Conservation (phyloP, 148 eudicot species). For the Salicornia ramosissima region DNA sequence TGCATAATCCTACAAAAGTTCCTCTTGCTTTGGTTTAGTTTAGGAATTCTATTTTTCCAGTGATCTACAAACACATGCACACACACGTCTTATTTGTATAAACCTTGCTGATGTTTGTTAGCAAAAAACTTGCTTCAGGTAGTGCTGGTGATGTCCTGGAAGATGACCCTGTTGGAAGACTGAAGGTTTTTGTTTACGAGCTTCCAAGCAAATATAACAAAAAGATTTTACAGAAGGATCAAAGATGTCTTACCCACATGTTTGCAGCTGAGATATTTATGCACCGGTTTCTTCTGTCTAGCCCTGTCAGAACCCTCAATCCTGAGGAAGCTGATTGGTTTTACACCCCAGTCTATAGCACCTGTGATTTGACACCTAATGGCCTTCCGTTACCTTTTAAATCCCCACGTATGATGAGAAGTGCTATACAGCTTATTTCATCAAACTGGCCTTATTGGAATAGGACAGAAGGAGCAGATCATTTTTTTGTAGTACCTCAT, state of each 20-base stretch:
- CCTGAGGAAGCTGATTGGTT: slow-evolving; percentile 99
- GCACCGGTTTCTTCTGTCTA: slow-evolving; percentile 88
- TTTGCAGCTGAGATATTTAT: slow-evolving; percentile 98
- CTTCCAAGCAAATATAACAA: slow-evolving; percentile 99
- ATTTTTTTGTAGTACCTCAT: slow-evolving; percentile 90
- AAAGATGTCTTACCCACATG: slow-evolving; percentile 96
- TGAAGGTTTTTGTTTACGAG: slow-evolving; percentile 94
- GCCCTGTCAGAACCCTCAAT: slow-evolving; percentile 92
- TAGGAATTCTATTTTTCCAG: no score
- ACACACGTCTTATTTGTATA: no score
- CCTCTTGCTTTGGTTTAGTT: no score
- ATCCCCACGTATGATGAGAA: slow-evolving; percentile 99
- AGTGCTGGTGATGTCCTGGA: slow-evolving; percentile 99
- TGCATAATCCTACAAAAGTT: no score
- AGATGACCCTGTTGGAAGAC: slow-evolving; percentile 92
- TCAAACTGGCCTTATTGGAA: slow-evolving; percentile 99
- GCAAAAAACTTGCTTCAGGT: slow-evolving; percentile 38
- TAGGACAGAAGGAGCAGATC: slow-evolving; percentile 98
- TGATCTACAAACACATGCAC: no score
- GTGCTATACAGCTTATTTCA: slow-evolving; percentile 95
- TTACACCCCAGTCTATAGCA: slow-evolving; percentile 89
- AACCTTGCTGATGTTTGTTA: slow-evolving; percentile 13
- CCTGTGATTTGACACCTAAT: slow-evolving; percentile 93
- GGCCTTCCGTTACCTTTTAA: slow-evolving; percentile 97
- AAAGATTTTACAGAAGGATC: slow-evolving; percentile 86